Conservation (phyloP, 2,329 filamentous ascomycete species). For the Diplodia sapinea region DNA sequence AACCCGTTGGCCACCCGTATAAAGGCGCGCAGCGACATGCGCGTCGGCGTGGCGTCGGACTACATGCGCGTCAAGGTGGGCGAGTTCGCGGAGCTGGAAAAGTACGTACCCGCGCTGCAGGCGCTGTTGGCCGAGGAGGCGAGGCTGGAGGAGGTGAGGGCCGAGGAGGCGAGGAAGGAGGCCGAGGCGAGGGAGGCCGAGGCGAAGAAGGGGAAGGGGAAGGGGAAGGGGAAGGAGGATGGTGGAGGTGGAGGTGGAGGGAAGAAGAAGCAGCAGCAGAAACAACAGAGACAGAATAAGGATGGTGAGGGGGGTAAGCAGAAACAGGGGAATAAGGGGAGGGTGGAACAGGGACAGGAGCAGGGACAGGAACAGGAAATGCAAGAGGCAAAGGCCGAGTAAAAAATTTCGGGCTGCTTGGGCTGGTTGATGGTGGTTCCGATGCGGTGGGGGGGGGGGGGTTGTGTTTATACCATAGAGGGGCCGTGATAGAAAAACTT, state of each 20-base stretch:
- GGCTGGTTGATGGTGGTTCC: too few relatives aligned
- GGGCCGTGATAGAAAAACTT: too few relatives aligned
- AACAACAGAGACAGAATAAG: conserved; percentile 35
- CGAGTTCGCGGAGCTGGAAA: conserved; percentile 70
- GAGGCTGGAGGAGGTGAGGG: not conserved
- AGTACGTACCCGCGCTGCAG: conserved; percentile 65
- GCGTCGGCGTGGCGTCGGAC: conserved; percentile 77
- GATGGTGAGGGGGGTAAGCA: conserved; percentile 31
- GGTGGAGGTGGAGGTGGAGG: conserved; percentile 36
- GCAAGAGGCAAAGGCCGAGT: too few relatives aligned
- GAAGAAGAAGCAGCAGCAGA: conserved; percentile 29
- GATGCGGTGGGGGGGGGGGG: too few relatives aligned
- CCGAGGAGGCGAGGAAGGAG: not conserved
- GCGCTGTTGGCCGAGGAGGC: conserved; percentile 55
- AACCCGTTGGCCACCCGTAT: conserved; percentile 36
- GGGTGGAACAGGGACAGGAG: not conserved
- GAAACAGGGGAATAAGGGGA: conserved; percentile 22
- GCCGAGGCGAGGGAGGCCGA: not conserved
- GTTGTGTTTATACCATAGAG: too few relatives aligned
- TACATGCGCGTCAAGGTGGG: conserved; percentile 76
- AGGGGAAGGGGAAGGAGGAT: conserved; percentile 9
- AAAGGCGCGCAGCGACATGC: conserved; percentile 57
- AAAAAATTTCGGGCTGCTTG: too few relatives aligned
- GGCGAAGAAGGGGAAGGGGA: not conserved
- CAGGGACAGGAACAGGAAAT: not conserved